These are phyloP conservation scores for Hypomontagnella submonticulosa DNA, from an alignment of 495 filamentous ascomycete genomes.

Conservation along the genomic window DNA sequence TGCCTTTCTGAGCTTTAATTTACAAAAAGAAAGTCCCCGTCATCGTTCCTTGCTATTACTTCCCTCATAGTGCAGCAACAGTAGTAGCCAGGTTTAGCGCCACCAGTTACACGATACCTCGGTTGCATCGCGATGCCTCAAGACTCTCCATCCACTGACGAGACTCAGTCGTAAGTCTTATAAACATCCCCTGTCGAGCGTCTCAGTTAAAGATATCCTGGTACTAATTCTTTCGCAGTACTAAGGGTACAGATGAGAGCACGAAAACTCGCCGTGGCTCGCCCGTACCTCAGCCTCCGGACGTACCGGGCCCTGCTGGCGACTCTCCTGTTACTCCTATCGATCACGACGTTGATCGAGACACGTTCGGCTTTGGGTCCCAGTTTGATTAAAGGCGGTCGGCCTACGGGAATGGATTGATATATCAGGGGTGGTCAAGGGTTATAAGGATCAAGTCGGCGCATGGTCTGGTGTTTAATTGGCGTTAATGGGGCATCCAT, in stretches of 20 bases:
- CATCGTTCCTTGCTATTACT: no score
- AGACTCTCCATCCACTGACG: neutral
- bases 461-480: no score
- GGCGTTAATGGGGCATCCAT: no score
- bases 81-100: no score
- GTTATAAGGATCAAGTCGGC: no score
- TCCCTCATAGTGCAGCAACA: no score
- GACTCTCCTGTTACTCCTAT: neutral
- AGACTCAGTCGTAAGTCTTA: slow-evolving; percentile 18
- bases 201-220: neutral
- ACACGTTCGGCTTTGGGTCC: slow-evolving; percentile 22
- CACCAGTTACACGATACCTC: no score
- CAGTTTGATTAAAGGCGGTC: slow-evolving; percentile 20
- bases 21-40: no score
- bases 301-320: neutral
- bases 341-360: neutral
- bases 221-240: neutral
- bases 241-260: slow-evolving; percentile 6
- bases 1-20: no score
- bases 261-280: slow-evolving; percentile 24
- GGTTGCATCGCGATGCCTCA: slow-evolving; percentile 8
- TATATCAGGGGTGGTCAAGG: neutral
- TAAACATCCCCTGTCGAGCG: no score
- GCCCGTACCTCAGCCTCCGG: slow-evolving; percentile 12
- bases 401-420: neutral